These are phyloP conservation scores for Chalciporus chontae DNA, from an alignment of 768 basidiomycete species.

Conservation along the genomic window DNA sequence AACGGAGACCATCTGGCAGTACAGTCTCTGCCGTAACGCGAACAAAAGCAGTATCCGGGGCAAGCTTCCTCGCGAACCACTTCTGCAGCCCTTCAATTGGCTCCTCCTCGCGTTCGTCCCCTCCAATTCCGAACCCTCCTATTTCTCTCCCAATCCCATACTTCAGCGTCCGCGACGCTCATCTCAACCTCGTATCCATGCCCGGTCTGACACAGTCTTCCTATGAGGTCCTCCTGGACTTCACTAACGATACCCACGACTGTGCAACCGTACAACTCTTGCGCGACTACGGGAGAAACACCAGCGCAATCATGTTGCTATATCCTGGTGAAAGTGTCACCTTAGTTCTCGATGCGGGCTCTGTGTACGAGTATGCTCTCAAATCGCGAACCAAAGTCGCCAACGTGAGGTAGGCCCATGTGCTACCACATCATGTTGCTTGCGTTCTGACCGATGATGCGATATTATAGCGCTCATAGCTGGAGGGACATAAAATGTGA, in stretches of 20 bases:
- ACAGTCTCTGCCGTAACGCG: slow-evolving; percentile 29
- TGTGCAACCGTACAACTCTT: slow-evolving; percentile 61
- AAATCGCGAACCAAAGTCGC: slow-evolving; percentile 63
- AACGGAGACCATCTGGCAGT: slow-evolving; percentile 10
- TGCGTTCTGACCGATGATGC: background rate
- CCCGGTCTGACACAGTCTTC: slow-evolving; percentile 50
- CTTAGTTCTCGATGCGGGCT: slow-evolving; percentile 66
- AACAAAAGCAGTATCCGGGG: slow-evolving; percentile 33
- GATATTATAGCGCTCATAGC: slow-evolving; percentile 49
- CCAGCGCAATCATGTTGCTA: slow-evolving; percentile 52
- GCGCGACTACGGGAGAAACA: slow-evolving; percentile 57
- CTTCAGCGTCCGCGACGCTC: slow-evolving; percentile 35
- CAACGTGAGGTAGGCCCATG: slow-evolving; percentile 57
- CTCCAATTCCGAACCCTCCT: slow-evolving; percentile 11
- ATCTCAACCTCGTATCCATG: slow-evolving; percentile 37
- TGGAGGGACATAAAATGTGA: slow-evolving; percentile 64
- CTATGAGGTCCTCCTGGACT: slow-evolving; percentile 66
- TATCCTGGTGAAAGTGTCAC: slow-evolving; percentile 62
- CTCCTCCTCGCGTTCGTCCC: slow-evolving; percentile 4
- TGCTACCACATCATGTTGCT: background rate
- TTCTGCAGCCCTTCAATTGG: slow-evolving; percentile 5
- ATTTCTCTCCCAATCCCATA: slow-evolving; percentile 13
- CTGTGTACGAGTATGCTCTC: slow-evolving; percentile 64
- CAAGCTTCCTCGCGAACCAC: slow-evolving; percentile 18
- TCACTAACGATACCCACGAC: slow-evolving; percentile 67